Base-by-base conservation (phyloP, 495 filamentous ascomycete genomes). In the Evernia prunastri region DNA sequence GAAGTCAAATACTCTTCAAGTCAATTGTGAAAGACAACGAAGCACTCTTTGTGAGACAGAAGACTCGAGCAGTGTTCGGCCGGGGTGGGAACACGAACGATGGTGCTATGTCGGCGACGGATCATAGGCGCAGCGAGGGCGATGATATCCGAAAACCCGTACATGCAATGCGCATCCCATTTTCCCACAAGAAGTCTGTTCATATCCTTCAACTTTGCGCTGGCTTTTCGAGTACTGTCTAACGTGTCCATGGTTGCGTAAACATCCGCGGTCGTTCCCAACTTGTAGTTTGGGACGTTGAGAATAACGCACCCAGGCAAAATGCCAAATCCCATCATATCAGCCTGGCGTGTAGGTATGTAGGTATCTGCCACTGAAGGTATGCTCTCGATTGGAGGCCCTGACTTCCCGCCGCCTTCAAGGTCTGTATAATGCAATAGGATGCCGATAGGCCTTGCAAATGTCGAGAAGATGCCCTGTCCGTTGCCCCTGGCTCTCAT, bases 81-180 rank as follows among this genome's bases (percentile, higher is more conserved):
- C 13, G 66, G 58, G 8, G 29, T 33, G n/a, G 56, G 58, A 25
- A 68, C 20, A 10, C 66, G 58, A 15, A 61, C 40, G 1, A 62
- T 66, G 23, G 64, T 42, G 37, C 29, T 62, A n/a, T 54, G 36
- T 11, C 29, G 36, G 11, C 29, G 29, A 47, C 66, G 64, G 4
- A 65, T 40, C 57, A 60, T 53, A 12, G 63, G 63, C 23, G 63
- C 63, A 36, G 63, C 57, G n/a, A 60, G 45, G 18, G 63, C 27
- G n/a, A 65, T 65, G 12, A 65, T 25, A 35, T 61, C 63, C 33
- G 63, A 60, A 25, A 65, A 65, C 9, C 58, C 58, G 33, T 61
- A 66, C 35, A 59, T 58, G 11, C 39, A 54, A 53, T 53, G 49
- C 27, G 49, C 49, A 53, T 53, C 49, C 49, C 27, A 53, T 31